A percentile compares a stretch with the other conserved stretches of the same genome.
These are phyloP conservation scores for Septoria linicola DNA, from an alignment of 2,329 filamentous ascomycete species.

Conservation along the genomic window DNA sequence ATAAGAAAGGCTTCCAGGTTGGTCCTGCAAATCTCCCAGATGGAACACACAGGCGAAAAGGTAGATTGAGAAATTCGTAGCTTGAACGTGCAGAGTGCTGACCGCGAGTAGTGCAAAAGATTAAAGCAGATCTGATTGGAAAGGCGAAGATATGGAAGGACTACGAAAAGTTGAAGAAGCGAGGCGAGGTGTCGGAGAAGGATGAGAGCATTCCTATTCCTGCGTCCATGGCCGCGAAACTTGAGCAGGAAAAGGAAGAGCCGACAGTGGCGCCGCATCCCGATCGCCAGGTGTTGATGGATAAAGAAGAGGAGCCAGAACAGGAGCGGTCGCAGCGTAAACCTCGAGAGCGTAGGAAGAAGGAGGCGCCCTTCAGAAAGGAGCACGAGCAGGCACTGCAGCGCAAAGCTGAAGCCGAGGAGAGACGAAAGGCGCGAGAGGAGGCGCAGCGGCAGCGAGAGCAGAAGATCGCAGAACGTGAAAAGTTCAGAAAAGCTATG, in stretches of 20 bases:
- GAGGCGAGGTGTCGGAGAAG: conserved; percentile 37
- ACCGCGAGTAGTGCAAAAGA: conserved; percentile 67
- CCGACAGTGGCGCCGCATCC: conserved; percentile 50
- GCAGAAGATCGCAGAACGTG: conserved; percentile 59
- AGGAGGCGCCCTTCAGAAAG: conserved; percentile 45
- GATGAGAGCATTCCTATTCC: conserved; percentile 34
- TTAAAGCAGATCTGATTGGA: conserved; percentile 84
- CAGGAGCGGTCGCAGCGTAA: conserved; percentile 15
- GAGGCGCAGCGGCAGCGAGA: conserved; percentile 62
- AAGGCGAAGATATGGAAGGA: conserved; percentile 92
- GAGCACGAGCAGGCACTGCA: conserved; percentile 50
- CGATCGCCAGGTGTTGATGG: conserved; percentile 36
- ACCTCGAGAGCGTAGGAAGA: conserved; percentile 38
- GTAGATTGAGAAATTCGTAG: conserved; percentile 10
- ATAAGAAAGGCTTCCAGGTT: conserved; percentile 73
- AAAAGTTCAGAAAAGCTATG: conserved; percentile 68
- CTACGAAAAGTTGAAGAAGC: conserved; percentile 81
- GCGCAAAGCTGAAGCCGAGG: conserved; percentile 63
- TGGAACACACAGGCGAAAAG: conserved; percentile 81
- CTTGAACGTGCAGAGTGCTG: neutral
- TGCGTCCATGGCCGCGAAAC: conserved; percentile 30
- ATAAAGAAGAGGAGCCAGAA: conserved; percentile 26
- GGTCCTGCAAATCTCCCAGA: conserved; percentile 90
- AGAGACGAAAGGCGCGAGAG: conserved; percentile 58
- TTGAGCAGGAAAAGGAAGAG: conserved; percentile 29